Evolutionary conservation across 495 filamentous ascomycete species (phyloP).

Genomic region (Astrocystis sublimbata): DNA sequence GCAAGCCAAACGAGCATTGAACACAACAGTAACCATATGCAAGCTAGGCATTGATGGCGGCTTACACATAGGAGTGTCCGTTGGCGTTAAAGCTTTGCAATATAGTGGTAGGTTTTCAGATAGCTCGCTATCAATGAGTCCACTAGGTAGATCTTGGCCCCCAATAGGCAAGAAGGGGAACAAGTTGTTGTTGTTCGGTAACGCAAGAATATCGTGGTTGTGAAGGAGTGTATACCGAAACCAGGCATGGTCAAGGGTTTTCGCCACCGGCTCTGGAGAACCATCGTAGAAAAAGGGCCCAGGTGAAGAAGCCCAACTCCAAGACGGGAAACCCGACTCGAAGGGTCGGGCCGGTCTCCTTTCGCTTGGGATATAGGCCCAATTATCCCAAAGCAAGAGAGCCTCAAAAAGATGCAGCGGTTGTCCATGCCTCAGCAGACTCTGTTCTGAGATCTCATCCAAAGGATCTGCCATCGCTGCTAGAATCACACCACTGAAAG

Average conservation of each 20-base stretch:
- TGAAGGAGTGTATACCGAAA: constrained; percentile 1
- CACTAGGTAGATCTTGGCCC: neutral
- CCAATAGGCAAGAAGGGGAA: neutral
- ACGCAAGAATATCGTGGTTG: constrained; percentile 3
- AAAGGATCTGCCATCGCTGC: neutral
- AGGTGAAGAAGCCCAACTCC: constrained; percentile 10
- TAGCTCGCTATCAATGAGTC: neutral
- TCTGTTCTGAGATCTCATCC: neutral
- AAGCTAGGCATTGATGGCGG: neutral
- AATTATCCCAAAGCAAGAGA: neutral
- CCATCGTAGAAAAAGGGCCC: neutral
- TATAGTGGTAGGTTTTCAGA: neutral
- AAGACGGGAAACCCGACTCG: neutral
- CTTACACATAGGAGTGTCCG: neutral
- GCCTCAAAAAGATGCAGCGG: neutral
- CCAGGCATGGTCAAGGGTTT: neutral
- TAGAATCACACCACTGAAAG: constrained; percentile 3
- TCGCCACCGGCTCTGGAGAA: neutral
- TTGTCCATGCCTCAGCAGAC: constrained; percentile 1
- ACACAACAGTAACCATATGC: constrained; percentile 6
- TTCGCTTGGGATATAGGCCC: neutral
- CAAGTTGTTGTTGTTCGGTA: neutral
- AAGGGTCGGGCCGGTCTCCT: neutral
- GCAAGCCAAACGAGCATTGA: neutral
- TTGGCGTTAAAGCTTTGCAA: neutral